Percentiles rank a stretch among this genome's conserved stretches.
Evolutionary conservation across 495 filamentous ascomycete genomes (phyloP).

Genomic region (Chaetomium cochliodes): DNA sequence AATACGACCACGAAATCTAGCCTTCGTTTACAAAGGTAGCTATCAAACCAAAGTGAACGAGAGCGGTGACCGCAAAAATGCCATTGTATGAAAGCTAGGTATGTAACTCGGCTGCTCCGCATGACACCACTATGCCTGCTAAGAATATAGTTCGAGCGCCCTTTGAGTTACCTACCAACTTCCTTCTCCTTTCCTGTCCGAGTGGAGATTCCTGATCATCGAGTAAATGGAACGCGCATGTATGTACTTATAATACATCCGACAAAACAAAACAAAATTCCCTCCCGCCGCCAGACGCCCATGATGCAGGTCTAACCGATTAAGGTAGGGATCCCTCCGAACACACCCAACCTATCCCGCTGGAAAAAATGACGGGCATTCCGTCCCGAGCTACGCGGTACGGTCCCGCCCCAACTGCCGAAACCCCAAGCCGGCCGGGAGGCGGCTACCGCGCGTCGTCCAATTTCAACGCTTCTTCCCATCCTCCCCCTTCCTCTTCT

Average conservation of each 20-base stretch:
- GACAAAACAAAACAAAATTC: not conserved
- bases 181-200: not conserved
- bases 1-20: no score
- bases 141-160: not conserved
- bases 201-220: conserved; percentile 8
- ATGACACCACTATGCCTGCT: not conserved
- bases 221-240: not conserved
- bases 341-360: not conserved
- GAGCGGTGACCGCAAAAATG: no score
- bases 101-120: not conserved
- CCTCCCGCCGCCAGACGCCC: not conserved
- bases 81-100: not conserved
- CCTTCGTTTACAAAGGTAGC: no score
- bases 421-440: not conserved
- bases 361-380: not conserved
- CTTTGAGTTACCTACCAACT: not conserved
- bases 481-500: not conserved
- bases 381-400: no score
- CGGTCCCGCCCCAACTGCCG: no score
- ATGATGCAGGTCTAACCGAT: conserved; percentile 4
- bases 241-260: not conserved
- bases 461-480: not conserved
- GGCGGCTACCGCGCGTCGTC: not conserved
- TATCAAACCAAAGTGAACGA: no score
- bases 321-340: not conserved